Conservation (phyloP, 1,284 basidiomycete genomes). For the Puccinia polysora region DNA sequence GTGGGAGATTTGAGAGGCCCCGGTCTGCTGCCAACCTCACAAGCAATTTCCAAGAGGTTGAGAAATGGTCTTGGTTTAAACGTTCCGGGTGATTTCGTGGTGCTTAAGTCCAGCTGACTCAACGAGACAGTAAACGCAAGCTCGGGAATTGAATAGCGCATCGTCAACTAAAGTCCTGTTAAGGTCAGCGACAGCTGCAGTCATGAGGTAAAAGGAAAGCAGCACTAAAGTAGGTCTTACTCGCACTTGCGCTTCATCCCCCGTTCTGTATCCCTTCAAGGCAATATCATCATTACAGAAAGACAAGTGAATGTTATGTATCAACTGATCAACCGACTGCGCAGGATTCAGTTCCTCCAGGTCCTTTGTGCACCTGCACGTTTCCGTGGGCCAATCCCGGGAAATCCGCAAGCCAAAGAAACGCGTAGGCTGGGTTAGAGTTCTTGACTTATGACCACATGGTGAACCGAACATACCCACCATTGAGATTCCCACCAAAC, state of each 20-base stretch:
- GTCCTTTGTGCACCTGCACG: conserved; percentile 2
- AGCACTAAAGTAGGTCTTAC: conserved; percentile 1
- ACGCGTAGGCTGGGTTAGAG: no score
- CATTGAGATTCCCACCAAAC: conserved; percentile 29
- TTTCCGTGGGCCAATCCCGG: not conserved
- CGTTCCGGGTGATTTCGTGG: not conserved
- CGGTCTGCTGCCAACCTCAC: not conserved
- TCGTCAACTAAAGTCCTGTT: not conserved
- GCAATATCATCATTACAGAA: conserved; percentile 25
- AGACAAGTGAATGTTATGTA: conserved; percentile 2
- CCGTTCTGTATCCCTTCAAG: conserved; percentile 15
- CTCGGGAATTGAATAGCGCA: conserved; percentile 15
- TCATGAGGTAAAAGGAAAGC: not conserved
- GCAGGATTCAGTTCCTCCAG: conserved; percentile 1
- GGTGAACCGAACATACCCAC: not conserved
- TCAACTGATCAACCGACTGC: not conserved
- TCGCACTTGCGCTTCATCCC: conserved; percentile 20
- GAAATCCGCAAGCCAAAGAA: not conserved
- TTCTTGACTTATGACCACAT: not conserved
- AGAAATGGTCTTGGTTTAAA: conserved; percentile 13
- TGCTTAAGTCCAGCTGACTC: not conserved
- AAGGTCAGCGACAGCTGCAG: not conserved
- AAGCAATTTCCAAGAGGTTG: conserved; percentile 25
- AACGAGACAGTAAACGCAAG: conserved; percentile 9
- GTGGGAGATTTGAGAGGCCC: not conserved